Evolutionary conservation across 2,329 filamentous ascomycete genomes (phyloP).

Genomic region (Arachnomyces sp.): DNA sequence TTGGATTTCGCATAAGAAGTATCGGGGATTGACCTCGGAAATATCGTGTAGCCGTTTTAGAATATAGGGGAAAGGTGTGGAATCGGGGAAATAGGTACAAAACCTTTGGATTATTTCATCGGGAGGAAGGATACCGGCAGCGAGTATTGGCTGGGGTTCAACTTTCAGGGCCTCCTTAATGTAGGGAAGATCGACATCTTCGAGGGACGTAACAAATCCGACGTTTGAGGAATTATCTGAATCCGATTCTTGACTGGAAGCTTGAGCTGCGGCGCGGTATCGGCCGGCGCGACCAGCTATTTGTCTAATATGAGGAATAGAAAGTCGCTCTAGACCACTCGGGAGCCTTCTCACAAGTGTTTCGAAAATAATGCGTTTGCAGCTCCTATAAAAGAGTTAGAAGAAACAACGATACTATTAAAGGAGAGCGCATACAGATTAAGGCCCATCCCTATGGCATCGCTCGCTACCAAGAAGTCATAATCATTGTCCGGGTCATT

Average conservation of each 20-base stretch:
- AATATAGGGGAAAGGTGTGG: slow-evolving; percentile 77
- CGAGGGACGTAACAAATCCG: slow-evolving; percentile 74
- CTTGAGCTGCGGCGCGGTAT: slow-evolving; percentile 64
- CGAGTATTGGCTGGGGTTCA: slow-evolving; percentile 58
- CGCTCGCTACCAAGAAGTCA: slow-evolving; percentile 86
- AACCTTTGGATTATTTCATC: slow-evolving; percentile 65
- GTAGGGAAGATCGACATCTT: slow-evolving; percentile 57
- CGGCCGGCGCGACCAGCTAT: slow-evolving; percentile 89
- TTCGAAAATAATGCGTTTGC: slow-evolving; percentile 87
- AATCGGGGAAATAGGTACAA: slow-evolving; percentile 69
- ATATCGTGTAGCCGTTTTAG: slow-evolving; percentile 67
- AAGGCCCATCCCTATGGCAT: slow-evolving; percentile 95
- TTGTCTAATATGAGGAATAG: slow-evolving; percentile 78
- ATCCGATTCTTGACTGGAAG: slow-evolving; percentile 20
- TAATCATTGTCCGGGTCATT: slow-evolving; percentile 95
- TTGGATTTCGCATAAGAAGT: slow-evolving; percentile 60
- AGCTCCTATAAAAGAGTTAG: slow-evolving; percentile 43
- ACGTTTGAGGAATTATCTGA: slow-evolving; percentile 34
- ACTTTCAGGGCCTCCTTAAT: slow-evolving; percentile 57
- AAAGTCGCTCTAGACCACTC: slow-evolving; percentile 48
- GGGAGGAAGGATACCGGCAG: slow-evolving; percentile 70
- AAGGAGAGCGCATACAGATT: slow-evolving; percentile 59
- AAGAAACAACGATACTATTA: not conserved
- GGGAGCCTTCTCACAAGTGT: slow-evolving; percentile 66
- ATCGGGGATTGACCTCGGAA: slow-evolving; percentile 55